Evolutionary conservation across 192 early-diverging fungal species (phyloP).

Genomic region (Linnemannia zychae): DNA sequence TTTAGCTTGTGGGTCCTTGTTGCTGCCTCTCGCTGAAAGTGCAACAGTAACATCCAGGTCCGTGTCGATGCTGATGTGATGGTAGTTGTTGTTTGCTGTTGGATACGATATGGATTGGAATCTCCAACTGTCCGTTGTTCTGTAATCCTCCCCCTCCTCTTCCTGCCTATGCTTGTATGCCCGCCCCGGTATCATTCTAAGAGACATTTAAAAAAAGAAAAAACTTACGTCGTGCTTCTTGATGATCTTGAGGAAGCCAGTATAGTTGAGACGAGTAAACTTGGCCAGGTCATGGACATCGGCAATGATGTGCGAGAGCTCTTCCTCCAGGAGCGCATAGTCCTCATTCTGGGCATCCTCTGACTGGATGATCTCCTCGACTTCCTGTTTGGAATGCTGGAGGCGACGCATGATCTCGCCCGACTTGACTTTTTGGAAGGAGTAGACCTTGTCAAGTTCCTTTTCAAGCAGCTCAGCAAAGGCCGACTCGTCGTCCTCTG

Average conservation of each 20-base stretch:
- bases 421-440: conserved; percentile 82
- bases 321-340: conserved; percentile 74
- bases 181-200: background rate
- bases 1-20: too few species aligned
- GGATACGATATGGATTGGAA: conserved; percentile 8
- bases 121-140: background rate
- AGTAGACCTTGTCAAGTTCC: conserved; percentile 92
- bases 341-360: conserved; percentile 68
- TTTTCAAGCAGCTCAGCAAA: conserved; percentile 91
- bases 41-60: background rate
- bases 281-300: conserved; percentile 90
- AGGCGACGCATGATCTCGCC: conserved; percentile 81
- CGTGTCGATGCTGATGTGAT: background rate
- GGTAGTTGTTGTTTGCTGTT: background rate
- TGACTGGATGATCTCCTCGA: conserved; percentile 70
- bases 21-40: too few species aligned
- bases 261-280: conserved; percentile 87
- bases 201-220: background rate
- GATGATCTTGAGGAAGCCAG: conserved; percentile 93
- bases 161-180: background rate
- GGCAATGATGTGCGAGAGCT: conserved; percentile 81
- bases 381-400: conserved; percentile 74
- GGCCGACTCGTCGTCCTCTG: conserved; percentile 84
- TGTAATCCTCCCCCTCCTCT: background rate
- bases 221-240: conserved; percentile 95